These are phyloP conservation scores for Microcyclospora tardicrescens DNA, from an alignment of 2,329 filamentous ascomycete genomes.

Conservation along the genomic window DNA sequence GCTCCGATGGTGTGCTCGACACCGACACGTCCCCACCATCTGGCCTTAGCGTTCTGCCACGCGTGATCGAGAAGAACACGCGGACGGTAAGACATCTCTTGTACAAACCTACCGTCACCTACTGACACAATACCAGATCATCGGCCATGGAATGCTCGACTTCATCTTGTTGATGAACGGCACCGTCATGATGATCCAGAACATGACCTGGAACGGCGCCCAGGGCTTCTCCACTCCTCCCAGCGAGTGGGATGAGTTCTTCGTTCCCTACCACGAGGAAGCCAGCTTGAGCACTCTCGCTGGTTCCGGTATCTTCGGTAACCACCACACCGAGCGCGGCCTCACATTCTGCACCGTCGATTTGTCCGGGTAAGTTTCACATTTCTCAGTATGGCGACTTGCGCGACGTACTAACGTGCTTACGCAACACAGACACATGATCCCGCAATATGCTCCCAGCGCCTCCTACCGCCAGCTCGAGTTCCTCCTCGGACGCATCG, in stretches of 20 bases:
- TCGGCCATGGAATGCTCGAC: conserved; percentile 60
- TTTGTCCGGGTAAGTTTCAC: conserved; percentile 51
- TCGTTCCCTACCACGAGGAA: conserved; percentile 50
- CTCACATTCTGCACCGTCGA: conserved; percentile 57
- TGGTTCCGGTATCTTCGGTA: conserved; percentile 55
- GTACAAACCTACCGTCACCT: too few species aligned
- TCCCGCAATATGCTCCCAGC: conserved; percentile 53
- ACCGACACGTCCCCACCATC: conserved; percentile 44
- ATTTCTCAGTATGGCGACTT: conserved; percentile 1
- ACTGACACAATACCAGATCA: conserved; percentile 29
- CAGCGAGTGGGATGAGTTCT: conserved; percentile 43
- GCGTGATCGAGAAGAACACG: conserved; percentile 59
- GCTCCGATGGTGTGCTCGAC: conserved; percentile 35
- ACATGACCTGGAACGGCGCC: conserved; percentile 65
- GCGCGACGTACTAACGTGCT: too few species aligned
- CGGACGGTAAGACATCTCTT: conserved; percentile 35
- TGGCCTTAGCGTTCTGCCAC: conserved; percentile 47
- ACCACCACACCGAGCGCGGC: conserved; percentile 58
- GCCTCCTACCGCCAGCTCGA: conserved; percentile 62
- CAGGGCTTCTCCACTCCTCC: conserved; percentile 56
- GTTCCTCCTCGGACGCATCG: conserved; percentile 58
- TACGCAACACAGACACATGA: conserved; percentile 42
- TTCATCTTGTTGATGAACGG: conserved; percentile 56
- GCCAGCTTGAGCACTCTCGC: conserved; percentile 37
- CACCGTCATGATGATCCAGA: conserved; percentile 59